Conservation (phyloP, 1,139 yeast genomes). For the Arxiozyma slooffiae region DNA sequence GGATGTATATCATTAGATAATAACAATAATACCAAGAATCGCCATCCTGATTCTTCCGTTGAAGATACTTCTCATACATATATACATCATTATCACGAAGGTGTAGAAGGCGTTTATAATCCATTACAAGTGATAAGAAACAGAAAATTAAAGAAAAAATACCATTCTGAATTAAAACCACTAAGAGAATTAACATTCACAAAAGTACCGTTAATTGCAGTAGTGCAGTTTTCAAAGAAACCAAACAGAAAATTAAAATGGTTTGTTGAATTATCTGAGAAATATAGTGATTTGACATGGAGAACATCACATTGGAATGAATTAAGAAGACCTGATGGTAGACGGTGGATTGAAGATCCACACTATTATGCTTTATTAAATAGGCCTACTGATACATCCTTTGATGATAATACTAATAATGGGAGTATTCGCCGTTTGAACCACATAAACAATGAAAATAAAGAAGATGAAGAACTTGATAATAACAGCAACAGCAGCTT, state of each 20-base stretch:
- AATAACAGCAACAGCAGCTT: neutral
- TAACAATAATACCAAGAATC: neutral
- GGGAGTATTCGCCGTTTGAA: neutral
- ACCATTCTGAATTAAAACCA: slow-evolving; percentile 27
- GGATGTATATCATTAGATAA: slow-evolving; percentile 14
- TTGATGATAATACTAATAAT: neutral
- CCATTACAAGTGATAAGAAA: slow-evolving; percentile 75
- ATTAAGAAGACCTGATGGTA: slow-evolving; percentile 44
- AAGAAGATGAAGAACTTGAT: neutral
- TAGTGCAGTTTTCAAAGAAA: slow-evolving; percentile 23
- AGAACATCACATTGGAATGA: slow-evolving; percentile 57
- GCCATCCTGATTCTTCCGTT: neutral
- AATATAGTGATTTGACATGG: slow-evolving; percentile 56
- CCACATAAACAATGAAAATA: neutral
- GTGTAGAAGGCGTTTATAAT: slow-evolving; percentile 63
- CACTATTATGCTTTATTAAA: neutral
- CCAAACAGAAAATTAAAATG: slow-evolving; percentile 34
- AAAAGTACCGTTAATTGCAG: slow-evolving; percentile 25
- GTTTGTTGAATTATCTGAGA: slow-evolving; percentile 61
- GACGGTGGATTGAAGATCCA: slow-evolving; percentile 45
- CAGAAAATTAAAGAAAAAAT: slow-evolving; percentile 44
- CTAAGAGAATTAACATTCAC: slow-evolving; percentile 22
- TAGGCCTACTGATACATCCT: neutral
- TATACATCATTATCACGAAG: slow-evolving; percentile 15
- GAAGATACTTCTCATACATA: neutral